These are phyloP conservation scores for Onygenales sp. DNA, from an alignment of 2,329 filamentous ascomycete species.

Conservation along the genomic window DNA sequence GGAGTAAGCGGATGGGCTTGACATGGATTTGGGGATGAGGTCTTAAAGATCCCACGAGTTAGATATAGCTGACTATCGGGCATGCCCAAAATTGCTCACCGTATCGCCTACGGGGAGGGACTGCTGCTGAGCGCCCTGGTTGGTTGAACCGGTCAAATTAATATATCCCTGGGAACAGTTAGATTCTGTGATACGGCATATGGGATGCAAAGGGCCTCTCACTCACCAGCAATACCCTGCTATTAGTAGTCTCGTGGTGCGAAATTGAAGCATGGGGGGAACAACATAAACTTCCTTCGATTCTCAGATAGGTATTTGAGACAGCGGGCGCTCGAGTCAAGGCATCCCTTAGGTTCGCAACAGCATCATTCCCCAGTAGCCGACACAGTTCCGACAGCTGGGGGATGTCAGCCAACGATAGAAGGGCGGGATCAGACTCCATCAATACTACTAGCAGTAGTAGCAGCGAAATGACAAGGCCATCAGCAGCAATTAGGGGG, in stretches of 20 bases:
- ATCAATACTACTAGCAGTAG: neutral
- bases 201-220: neutral
- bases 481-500: neutral
- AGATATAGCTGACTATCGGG: too few species aligned
- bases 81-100: neutral
- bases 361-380: neutral
- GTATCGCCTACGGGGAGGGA: neutral
- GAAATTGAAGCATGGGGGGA: neutral
- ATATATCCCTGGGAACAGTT: neutral
- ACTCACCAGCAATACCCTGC: slow-evolving; percentile 1
- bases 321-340: neutral
- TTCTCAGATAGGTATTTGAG: neutral
- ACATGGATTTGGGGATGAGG: neutral
- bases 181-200: neutral
- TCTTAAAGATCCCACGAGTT: too few species aligned
- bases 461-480: neutral
- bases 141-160: neutral
- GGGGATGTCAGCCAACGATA: neutral
- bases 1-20: neutral
- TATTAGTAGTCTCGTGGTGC: neutral
- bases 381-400: neutral
- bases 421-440: neutral
- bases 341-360: neutral
- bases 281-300: neutral
- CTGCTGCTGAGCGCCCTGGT: neutral